Conservation (phyloP, 2,329 filamentous ascomycete genomes). For the Diaporthe ilicicola region DNA sequence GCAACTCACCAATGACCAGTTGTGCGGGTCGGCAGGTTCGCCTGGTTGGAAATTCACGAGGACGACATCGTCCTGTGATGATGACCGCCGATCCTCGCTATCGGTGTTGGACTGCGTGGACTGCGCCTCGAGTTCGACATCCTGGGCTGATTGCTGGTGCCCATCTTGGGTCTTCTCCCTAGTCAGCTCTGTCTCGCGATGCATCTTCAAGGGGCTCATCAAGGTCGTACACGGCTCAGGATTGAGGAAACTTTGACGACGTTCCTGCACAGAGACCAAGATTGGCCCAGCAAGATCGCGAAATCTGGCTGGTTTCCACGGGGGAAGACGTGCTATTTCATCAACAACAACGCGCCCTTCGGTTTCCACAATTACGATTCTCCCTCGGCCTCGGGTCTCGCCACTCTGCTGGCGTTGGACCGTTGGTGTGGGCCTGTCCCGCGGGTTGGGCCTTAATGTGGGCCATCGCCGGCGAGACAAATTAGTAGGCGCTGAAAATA, state of each 20-base stretch:
- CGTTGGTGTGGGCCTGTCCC: constrained; percentile 8
- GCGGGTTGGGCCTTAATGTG: constrained; percentile 14
- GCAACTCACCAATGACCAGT: constrained; percentile 14
- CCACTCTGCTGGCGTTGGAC: constrained; percentile 13
- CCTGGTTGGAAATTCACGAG: constrained; percentile 28
- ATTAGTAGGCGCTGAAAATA: constrained; percentile 5
- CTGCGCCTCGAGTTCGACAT: not conserved
- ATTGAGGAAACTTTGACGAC: not conserved
- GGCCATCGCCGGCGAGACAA: not conserved
- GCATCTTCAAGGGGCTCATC: constrained; percentile 17
- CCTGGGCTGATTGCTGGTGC: not conserved
- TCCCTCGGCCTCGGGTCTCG: constrained; percentile 25
- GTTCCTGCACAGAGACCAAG: not conserved
- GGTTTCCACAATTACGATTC: constrained; percentile 17
- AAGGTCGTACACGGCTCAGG: constrained; percentile 1
- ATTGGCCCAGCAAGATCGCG: not conserved
- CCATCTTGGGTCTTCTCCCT: constrained; percentile 30
- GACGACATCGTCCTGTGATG: constrained; percentile 1
- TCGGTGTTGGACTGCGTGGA: constrained; percentile 15
- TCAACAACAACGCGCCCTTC: not conserved
- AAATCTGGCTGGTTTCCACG: not conserved
- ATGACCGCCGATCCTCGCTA: not conserved
- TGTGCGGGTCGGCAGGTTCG: constrained; percentile 29
- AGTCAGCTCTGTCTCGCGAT: constrained; percentile 24
- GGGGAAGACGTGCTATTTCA: constrained; percentile 23